These are phyloP conservation scores for Cladobotryum protrusum DNA, from an alignment of 2,329 filamentous ascomycete species.

Conservation along the genomic window DNA sequence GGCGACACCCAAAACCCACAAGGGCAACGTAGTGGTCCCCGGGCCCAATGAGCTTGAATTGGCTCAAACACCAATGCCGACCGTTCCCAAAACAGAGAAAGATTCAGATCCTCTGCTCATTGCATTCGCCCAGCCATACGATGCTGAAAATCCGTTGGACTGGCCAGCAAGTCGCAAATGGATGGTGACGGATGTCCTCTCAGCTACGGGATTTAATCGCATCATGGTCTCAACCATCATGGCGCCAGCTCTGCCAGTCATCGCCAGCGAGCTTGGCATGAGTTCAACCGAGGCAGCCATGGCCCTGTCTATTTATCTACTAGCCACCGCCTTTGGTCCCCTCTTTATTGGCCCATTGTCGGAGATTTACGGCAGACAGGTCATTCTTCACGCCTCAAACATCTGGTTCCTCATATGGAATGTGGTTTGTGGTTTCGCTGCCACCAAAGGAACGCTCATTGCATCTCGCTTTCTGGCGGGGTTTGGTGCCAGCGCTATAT, in stretches of 20 bases:
- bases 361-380: slow-evolving; percentile 41
- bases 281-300: slow-evolving; percentile 37
- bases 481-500: slow-evolving; percentile 40
- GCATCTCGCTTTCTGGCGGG: slow-evolving; percentile 41
- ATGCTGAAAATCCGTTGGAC: neutral
- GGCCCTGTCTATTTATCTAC: slow-evolving; percentile 37
- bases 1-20: no score
- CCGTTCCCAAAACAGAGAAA: no score
- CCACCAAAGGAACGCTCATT: slow-evolving; percentile 34
- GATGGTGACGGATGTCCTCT: slow-evolving; percentile 43
- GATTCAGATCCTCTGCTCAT: no score
- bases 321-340: slow-evolving; percentile 38
- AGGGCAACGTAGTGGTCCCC: no score
- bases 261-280: slow-evolving; percentile 48
- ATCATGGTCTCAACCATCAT: slow-evolving; percentile 48
- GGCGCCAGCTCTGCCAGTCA: slow-evolving; percentile 42
- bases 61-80: no score
- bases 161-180: slow-evolving; percentile 39
- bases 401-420: slow-evolving; percentile 46
- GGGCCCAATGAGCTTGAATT: no score
- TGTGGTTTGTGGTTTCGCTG: slow-evolving; percentile 37
- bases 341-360: slow-evolving; percentile 39
- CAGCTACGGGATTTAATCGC: slow-evolving; percentile 44
- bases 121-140: no score
- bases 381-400: slow-evolving; percentile 38